Base-by-base conservation (phyloP, 2,329 filamentous ascomycete species). In the Cucurbitaria berberidis region DNA sequence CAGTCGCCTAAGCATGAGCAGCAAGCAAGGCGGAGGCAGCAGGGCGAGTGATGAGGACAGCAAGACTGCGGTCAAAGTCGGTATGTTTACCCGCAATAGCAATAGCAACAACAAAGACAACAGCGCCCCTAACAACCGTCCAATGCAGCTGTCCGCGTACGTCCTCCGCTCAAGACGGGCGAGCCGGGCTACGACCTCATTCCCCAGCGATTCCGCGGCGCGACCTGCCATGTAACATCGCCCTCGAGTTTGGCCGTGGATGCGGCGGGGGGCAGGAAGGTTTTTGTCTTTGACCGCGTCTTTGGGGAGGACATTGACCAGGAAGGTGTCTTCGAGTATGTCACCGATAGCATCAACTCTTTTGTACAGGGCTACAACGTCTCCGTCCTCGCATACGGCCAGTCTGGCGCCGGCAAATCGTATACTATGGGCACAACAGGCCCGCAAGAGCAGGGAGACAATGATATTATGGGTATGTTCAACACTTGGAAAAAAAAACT, bases 321-420 rank as follows among this genome's bases (percentile, higher is more conserved):
- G 74, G 89, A 95, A 62, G 93, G 93, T 41, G 80, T 99, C 41
- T 99, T 93, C 90, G 90, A 96, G 41, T 99, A 99, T 69, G 81
- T 99, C 43, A 86, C 86, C 57, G 95, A 99, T 64, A 96, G 92
- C 66, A 89, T 98, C 63, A 86, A 83, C 65, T 90, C 93, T 2
- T 99, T 99, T 66, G 81, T 95, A 1, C 91, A 97, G 72, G 95
- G 95, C 48, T 99, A 98, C 84, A 99, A 99, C 85, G 95, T 99
- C 53, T 99, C 95, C 3, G 86, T 99, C 44, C 81, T 99, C 66
- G 95, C 95, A 42, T 99, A 99, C 70, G 95, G 95, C 62, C 95
- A 99, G 80, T 99, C 95, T 24, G 95, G 95, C 51, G 92, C 95
- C 10, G 95, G 95, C 65, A 99, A 99, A 78, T 98, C 93, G 2